Conservation (phyloP, 2,329 filamentous ascomycete genomes). For the Trichoderma polysporum region DNA sequence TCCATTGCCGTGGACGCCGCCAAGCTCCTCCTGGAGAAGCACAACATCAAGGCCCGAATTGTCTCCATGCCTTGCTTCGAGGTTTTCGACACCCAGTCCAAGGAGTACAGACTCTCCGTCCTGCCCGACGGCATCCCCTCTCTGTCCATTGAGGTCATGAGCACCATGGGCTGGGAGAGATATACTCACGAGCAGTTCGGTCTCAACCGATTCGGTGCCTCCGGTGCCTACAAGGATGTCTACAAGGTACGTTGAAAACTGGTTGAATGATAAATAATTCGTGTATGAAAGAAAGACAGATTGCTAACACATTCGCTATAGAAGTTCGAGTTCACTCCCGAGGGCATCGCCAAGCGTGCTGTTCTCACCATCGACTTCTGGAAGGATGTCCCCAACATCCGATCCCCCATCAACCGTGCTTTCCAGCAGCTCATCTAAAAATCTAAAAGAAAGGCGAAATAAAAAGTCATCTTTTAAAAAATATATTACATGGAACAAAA, state of each 20-base stretch:
- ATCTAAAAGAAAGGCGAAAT: background rate
- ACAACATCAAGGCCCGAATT: constrained; percentile 83
- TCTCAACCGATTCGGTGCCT: constrained; percentile 97
- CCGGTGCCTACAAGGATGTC: constrained; percentile 94
- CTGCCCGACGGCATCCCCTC: constrained; percentile 92
- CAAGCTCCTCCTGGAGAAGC: constrained; percentile 86
- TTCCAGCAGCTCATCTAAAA: constrained; percentile 97
- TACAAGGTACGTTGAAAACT: constrained; percentile 67
- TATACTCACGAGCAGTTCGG: constrained; percentile 99
- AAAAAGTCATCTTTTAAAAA: background rate
- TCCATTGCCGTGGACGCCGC: constrained; percentile 88
- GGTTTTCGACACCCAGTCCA: constrained; percentile 89
- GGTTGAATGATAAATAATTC: background rate
- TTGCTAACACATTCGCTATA: constrained; percentile 47
- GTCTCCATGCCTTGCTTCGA: constrained; percentile 97
- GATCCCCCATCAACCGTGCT: constrained; percentile 93
- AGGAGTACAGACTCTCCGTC: constrained; percentile 92
- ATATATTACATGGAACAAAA: background rate
- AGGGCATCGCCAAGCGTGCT: constrained; percentile 94
- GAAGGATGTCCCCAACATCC: constrained; percentile 87
- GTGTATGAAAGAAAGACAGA: background rate
- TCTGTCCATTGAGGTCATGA: constrained; percentile 94
- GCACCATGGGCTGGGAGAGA: constrained; percentile 96
- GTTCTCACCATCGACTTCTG: constrained; percentile 92
- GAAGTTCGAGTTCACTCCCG: constrained; percentile 99